Percentiles rank a stretch among this genome's conserved stretches.
Conservation (phyloP, 116 monocot genomes). For the Thalassia testudinum region DNA sequence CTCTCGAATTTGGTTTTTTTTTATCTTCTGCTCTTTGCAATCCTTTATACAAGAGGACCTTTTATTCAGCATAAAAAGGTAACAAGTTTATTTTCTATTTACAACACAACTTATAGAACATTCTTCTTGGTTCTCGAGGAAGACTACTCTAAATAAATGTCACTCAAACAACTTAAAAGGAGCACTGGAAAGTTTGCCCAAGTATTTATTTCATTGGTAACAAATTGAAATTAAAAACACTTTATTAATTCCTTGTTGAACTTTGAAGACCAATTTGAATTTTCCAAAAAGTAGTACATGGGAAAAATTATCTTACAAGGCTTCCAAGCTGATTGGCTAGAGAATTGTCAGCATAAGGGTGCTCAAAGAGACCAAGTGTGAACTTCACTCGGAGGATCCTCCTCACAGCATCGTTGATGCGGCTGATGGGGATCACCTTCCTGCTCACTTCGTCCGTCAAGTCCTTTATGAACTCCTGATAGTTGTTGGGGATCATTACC, state of each 20-base stretch:
- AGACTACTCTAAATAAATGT: too few species aligned
- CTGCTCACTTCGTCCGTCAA: conserved; percentile 6
- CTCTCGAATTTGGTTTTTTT: too few species aligned
- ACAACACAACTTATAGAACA: too few species aligned
- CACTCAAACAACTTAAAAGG: too few species aligned
- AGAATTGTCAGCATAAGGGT: conserved; percentile 11
- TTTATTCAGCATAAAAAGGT: too few species aligned
- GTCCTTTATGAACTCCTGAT: conserved; percentile 4
- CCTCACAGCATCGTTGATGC: conserved; percentile 20
- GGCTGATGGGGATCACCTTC: conserved; percentile 11
- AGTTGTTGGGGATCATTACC: conserved; percentile 16
- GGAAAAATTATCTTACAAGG: conserved; percentile 11
- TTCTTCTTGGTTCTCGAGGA: too few species aligned
- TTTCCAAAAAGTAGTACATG: background rate
- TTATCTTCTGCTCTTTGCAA: too few species aligned
- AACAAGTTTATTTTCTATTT: too few species aligned
- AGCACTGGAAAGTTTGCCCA: too few species aligned
- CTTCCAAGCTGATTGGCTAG: conserved; percentile 31
- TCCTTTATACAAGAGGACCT: too few species aligned
- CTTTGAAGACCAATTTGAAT: background rate
- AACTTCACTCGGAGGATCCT: conserved; percentile 23
- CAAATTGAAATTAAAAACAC: too few species aligned
- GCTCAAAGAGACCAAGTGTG: conserved; percentile 16
- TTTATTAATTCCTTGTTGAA: background rate
- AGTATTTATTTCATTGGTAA: too few species aligned